Evolutionary conservation across 306 rosid species (phyloP), one percentile per base, ranked within the genome.

Genomic region (Lotus japonicus): DNA sequence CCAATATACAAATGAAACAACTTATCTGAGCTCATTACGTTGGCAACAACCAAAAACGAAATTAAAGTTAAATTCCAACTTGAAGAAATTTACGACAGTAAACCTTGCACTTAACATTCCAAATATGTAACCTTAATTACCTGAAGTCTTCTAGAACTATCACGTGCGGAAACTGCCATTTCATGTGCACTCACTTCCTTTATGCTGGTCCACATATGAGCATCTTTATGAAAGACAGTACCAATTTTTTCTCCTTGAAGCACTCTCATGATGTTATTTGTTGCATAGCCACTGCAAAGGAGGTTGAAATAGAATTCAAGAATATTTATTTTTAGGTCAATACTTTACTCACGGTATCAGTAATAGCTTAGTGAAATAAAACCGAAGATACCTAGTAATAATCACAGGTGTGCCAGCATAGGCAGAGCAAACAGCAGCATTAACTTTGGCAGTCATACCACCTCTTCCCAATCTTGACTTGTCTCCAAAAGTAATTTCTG

Each of bases 401-500:
- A 92, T 85, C 60, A 92, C 97, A 18, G 96, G 97, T 35, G 86
- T 81, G 54, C 95, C 96, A 57, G 86, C 31, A 82, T 62, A 67
- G 48, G 97, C 88, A 42, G 95, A 88, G 74, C 65, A 63, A 49
- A 84, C 87, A 72, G 95, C 97, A 71, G 96, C 97, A 58, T 87
- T 82, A 49, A 89, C 97, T 79, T 92, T 26, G 28, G 96, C 97
- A 26, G 92, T 87, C 96, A 92, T 92, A 14, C 96, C 97, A 9
- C 97, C 95, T 82, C 96, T 87, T 6, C 97, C 97, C 13, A 85
- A 48, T 69, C 95, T 84, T 12, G 96, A 92, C 64, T 92, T 92
- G 79, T 89, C 96, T 19, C 96, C 96, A 71, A 92, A 92, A 64
- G 95, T 87, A 10, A 92, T 87, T 73, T 89, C 86, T 14, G 64